Base-by-base conservation (phyloP, 306 rosid genomes). In the Sicyos edulis region DNA sequence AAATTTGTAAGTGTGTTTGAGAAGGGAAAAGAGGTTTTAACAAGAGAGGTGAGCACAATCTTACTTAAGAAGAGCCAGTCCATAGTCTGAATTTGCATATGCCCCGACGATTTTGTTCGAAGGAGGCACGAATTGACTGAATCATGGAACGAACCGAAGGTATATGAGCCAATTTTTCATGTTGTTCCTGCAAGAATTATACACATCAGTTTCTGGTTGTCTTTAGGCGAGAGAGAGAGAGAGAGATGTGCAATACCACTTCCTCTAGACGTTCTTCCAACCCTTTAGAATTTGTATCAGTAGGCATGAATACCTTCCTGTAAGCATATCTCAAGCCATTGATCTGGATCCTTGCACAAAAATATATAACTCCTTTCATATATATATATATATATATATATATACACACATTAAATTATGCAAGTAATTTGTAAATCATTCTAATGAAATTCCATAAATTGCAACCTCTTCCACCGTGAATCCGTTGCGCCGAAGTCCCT, bases 401-500 rank as follows among this genome's bases (percentile, higher is more conserved):
- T 40, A 40, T 40, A 54, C 51, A 54, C 10, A 9, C 19, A 61
- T 57, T 16, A 29, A 42, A 57, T 55, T 32, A 50, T 52, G n/a
- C 79, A 47, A 32, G 37, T 8, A 53, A 14, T 54, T 51, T 5
- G 44, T 24, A 79, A 57, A 71, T 49, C 22, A 34, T 20, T 56
- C 67, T 37, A 60, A 19, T 69, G 54, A 77, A 20, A 72, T 20
- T 42, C 11, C 47, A 58, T 49, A 75, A 60, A 71, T 58, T 61
- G 59, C 47, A 71, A 88, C 98, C 97, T 93, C 96, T 57, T 74
- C 61, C 37, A 12, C 55, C 45, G 88, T 85, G 82, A 91, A 87
- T 72, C 95, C 92, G 76, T 64, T 74, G 16, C 97, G 96, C 22
- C 86, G 80, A 61, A 93, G 97, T 77, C 96, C 99, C 74, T 86